These are phyloP conservation scores for Eucalyptus regnans DNA, from an alignment of 345 rosid species.

Conservation along the genomic window DNA sequence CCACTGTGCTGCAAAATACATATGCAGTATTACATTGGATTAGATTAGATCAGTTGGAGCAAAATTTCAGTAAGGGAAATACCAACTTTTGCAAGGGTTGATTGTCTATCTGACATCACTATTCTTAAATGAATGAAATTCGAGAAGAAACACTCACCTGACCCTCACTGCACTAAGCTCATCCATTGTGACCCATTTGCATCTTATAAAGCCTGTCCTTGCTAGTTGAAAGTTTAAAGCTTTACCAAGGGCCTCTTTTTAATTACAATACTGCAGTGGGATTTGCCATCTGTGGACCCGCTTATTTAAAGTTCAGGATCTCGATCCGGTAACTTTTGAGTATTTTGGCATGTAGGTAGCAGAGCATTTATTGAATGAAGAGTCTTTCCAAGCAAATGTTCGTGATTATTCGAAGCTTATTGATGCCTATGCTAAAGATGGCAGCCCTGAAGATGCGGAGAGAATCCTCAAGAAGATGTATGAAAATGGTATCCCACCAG, in stretches of 20 bases:
- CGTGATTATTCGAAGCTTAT: conserved; percentile 67
- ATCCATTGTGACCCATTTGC: neutral
- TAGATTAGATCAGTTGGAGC: neutral
- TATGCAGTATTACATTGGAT: neutral
- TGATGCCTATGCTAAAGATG: conserved; percentile 50
- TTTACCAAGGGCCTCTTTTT: neutral
- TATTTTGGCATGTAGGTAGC: conserved; percentile 41
- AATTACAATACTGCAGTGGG: neutral
- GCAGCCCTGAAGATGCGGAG: conserved; percentile 54
- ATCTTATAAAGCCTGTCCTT: neutral
- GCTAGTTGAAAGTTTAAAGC: neutral
- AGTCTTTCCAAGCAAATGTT: conserved; percentile 46
- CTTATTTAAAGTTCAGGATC: neutral
- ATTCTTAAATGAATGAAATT: neutral
- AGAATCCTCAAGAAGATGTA: conserved; percentile 61
- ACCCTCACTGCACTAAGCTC: neutral
- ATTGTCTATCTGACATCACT: neutral
- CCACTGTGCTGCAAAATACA: neutral
- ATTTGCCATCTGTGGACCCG: neutral
- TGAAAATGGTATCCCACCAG: conserved; percentile 48
- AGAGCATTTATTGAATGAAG: conserved; percentile 50
- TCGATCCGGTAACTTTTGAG: neutral
- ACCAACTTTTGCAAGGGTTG: neutral
- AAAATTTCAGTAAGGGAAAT: neutral
- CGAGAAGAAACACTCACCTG: neutral